A percentile compares a stretch with the other conserved stretches of the same genome.
Conservation (phyloP, 2,329 filamentous ascomycete species). For the Aspergillus fumigatus region DNA sequence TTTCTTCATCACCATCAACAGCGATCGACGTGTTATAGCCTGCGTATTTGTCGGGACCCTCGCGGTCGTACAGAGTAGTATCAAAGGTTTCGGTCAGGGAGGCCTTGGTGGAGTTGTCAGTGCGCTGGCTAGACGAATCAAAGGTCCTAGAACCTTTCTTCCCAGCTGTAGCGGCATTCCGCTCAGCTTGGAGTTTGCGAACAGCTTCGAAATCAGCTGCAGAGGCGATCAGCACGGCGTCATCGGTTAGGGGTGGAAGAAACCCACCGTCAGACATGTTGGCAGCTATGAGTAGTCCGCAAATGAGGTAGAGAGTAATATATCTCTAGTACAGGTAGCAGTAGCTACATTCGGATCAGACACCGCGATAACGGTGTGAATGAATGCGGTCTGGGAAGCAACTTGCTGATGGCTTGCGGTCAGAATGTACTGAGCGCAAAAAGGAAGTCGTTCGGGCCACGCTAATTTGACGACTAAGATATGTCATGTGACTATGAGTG, state of each 20-base stretch:
- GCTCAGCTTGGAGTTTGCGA: slow-evolving; percentile 85
- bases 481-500: not conserved
- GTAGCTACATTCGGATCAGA: slow-evolving; percentile 33
- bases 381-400: slow-evolving; percentile 16
- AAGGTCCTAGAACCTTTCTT: slow-evolving; percentile 80
- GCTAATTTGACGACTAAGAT: not conserved
- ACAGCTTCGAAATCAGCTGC: slow-evolving; percentile 80
- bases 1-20: slow-evolving; percentile 69
- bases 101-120: slow-evolving; percentile 80
- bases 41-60: slow-evolving; percentile 73
- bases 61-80: slow-evolving; percentile 77
- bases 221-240: slow-evolving; percentile 20
- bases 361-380: slow-evolving; percentile 27
- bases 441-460: slow-evolving; percentile 6
- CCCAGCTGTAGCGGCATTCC: slow-evolving; percentile 70
- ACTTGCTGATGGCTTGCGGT: slow-evolving; percentile 18
- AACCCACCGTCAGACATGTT: slow-evolving; percentile 44
- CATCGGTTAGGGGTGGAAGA: slow-evolving; percentile 10
- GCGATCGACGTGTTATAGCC: slow-evolving; percentile 91
- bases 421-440: slow-evolving; percentile 14
- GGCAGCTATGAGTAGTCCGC: slow-evolving; percentile 19
- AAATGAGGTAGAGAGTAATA: slow-evolving; percentile 21
- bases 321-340: slow-evolving; percentile 25
- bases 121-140: slow-evolving; percentile 74
- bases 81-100: slow-evolving; percentile 85